Conservation (phyloP, 2,329 filamentous ascomycete genomes). For the Sporothrix protearum region DNA sequence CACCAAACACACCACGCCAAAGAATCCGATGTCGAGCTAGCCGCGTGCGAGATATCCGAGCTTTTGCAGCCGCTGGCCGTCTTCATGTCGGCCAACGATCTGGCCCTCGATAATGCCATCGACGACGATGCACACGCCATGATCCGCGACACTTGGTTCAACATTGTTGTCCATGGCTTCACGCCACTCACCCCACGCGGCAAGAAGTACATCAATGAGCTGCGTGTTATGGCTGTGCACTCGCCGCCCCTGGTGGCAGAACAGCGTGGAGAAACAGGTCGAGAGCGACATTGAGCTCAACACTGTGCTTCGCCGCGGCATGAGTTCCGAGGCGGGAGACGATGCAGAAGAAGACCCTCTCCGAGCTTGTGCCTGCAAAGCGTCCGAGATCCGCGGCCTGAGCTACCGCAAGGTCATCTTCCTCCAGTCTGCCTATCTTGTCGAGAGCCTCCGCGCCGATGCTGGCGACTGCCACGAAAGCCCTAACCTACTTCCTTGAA, state of each 20-base stretch:
- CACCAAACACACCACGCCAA: conserved; percentile 70
- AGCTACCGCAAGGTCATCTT: conserved; percentile 92
- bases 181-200: conserved; percentile 69
- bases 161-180: conserved; percentile 92
- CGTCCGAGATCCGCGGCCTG: conserved; percentile 73
- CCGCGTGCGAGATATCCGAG: conserved; percentile 81
- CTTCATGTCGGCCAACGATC: conserved; percentile 66
- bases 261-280: conserved; percentile 81
- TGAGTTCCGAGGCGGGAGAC: conserved; percentile 71
- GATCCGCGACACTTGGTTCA: conserved; percentile 94
- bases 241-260: conserved; percentile 85
- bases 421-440: conserved; percentile 80
- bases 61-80: conserved; percentile 83
- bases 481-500: conserved; percentile 90
- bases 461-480: conserved; percentile 84
- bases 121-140: conserved; percentile 70
- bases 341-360: conserved; percentile 75
- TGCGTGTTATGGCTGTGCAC: conserved; percentile 80
- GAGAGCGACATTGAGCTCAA: conserved; percentile 98
- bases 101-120: conserved; percentile 46
- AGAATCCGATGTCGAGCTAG: conserved; percentile 74
- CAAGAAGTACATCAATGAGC: conserved; percentile 68
- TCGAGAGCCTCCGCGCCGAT: conserved; percentile 82
- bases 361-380: conserved; percentile 69
- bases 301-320: conserved; percentile 82